A percentile compares a stretch with the other conserved stretches of the same genome.
Conservation (phyloP, 257 asterid genomes). For the Ballota nigra region DNA sequence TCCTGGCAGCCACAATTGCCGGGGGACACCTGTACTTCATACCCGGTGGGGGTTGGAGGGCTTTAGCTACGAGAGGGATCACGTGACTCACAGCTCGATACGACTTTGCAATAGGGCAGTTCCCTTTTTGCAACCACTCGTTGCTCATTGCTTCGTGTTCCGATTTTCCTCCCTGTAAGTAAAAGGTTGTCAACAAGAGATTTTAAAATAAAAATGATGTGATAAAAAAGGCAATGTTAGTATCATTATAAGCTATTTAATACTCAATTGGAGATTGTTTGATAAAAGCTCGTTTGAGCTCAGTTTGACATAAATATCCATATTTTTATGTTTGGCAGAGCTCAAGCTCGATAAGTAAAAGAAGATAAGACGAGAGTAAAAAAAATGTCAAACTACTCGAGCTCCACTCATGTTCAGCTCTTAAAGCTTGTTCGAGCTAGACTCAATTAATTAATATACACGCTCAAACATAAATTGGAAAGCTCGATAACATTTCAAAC, state of each 20-base stretch:
- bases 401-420: background rate
- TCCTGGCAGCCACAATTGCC: constrained; percentile 76
- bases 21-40: constrained; percentile 71
- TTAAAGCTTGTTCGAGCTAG: no score
- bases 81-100: constrained; percentile 74
- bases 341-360: background rate
- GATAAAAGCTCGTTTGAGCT: background rate
- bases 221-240: background rate
- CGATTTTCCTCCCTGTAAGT: constrained; percentile 56
- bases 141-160: constrained; percentile 72
- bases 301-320: background rate
- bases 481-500: background rate
- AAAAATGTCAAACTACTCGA: background rate
- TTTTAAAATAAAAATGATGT: background rate
- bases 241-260: background rate
- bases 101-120: constrained; percentile 93
- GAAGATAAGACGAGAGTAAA: no score
- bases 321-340: background rate
- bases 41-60: constrained; percentile 83
- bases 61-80: constrained; percentile 84
- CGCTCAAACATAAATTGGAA: background rate
- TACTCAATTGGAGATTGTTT: background rate
- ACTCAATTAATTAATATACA: background rate
- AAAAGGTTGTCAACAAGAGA: background rate
- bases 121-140: constrained; percentile 84